Conservation (phyloP, 805 yeast genomes). For the Cyberlindnera subsufficiens region DNA sequence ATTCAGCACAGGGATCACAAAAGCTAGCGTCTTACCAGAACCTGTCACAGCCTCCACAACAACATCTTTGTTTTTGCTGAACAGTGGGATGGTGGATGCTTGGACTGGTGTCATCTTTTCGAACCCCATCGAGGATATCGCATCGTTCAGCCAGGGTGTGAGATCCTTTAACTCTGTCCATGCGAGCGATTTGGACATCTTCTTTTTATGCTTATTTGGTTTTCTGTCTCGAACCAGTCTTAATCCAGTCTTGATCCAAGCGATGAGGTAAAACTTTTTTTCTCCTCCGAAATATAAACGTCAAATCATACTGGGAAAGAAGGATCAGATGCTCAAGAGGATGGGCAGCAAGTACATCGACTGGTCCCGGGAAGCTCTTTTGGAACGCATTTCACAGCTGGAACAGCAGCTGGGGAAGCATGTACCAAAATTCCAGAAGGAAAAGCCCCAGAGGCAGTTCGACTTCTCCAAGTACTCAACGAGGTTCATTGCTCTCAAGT, state of each 20-base stretch:
- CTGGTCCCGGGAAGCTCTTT: slow-evolving; percentile 65
- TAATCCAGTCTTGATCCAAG: not conserved
- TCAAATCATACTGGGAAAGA: not conserved
- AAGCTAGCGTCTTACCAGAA: slow-evolving; percentile 95
- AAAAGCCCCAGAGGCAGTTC: slow-evolving; percentile 34
- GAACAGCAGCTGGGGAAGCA: slow-evolving; percentile 31
- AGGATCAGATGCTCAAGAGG: not conserved
- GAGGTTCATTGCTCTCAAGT: slow-evolving; percentile 71
- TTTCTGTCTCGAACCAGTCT: not conserved
- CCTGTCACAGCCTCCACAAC: slow-evolving; percentile 98
- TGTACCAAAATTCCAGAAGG: slow-evolving; percentile 3
- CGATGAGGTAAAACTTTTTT: slow-evolving; percentile 3
- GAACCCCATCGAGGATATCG: slow-evolving; percentile 70
- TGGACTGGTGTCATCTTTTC: slow-evolving; percentile 93
- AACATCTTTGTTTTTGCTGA: slow-evolving; percentile 83
- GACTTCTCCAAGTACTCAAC: slow-evolving; percentile 60
- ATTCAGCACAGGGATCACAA: slow-evolving; percentile 75
- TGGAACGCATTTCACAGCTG: slow-evolving; percentile 48
- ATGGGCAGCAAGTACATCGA: slow-evolving; percentile 33
- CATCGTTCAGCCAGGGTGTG: slow-evolving; percentile 65
- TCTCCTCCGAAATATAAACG: not conserved
- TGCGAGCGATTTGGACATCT: slow-evolving; percentile 37
- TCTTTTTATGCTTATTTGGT: not conserved
- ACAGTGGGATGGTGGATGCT: slow-evolving; percentile 86
- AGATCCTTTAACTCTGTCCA: slow-evolving; percentile 58